Percentiles rank a stretch among this genome's conserved stretches.
Conservation (phyloP, 352 stramenopile species). For the Pythium folliculosum region DNA sequence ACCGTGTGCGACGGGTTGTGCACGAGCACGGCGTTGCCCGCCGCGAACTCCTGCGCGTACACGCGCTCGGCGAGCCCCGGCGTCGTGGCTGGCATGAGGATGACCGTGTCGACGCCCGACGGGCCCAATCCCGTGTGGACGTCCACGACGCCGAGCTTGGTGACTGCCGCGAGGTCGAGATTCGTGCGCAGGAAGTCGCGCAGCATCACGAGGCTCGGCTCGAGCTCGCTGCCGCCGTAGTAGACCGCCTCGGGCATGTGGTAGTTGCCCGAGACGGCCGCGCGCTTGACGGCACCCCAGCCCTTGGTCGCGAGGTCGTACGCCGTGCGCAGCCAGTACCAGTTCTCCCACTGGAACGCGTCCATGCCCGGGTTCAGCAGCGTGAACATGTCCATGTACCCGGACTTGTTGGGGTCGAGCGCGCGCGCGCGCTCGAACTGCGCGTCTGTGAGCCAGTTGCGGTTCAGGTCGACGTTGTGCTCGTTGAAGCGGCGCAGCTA, state of each 20-base stretch:
- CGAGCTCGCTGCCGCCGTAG: conserved; percentile 78
- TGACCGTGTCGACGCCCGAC: conserved; percentile 50
- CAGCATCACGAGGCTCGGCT: conserved; percentile 70
- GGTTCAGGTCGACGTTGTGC: conserved; percentile 72
- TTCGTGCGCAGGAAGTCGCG: conserved; percentile 60
- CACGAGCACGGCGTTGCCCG: conserved; percentile 29
- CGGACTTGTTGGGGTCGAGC: conserved; percentile 71
- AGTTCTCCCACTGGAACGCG: conserved; percentile 30
- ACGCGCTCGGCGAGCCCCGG: conserved; percentile 7
- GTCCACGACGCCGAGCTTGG: conserved; percentile 80
- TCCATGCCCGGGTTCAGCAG: conserved; percentile 60
- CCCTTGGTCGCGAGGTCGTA: conserved; percentile 42
- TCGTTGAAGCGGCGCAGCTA: conserved; percentile 88
- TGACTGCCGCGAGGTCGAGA: conserved; percentile 41
- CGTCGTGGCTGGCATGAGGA: conserved; percentile 34
- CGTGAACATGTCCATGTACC: conserved; percentile 78
- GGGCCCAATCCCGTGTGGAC: conserved; percentile 92
- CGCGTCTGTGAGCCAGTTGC: conserved; percentile 41
- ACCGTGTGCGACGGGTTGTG: conserved; percentile 35
- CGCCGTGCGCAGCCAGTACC: conserved; percentile 51
- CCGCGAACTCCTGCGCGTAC: conserved; percentile 24
- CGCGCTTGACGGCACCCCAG: conserved; percentile 72
- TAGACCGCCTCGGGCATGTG: conserved; percentile 71
- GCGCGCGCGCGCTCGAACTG: conserved; percentile 49
- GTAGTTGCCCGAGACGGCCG: conserved; percentile 91